Percentiles rank a stretch among this genome's conserved stretches.
These are phyloP conservation scores for Kandelia obovata DNA, from an alignment of 345 rosid genomes.

Conservation along the genomic window DNA sequence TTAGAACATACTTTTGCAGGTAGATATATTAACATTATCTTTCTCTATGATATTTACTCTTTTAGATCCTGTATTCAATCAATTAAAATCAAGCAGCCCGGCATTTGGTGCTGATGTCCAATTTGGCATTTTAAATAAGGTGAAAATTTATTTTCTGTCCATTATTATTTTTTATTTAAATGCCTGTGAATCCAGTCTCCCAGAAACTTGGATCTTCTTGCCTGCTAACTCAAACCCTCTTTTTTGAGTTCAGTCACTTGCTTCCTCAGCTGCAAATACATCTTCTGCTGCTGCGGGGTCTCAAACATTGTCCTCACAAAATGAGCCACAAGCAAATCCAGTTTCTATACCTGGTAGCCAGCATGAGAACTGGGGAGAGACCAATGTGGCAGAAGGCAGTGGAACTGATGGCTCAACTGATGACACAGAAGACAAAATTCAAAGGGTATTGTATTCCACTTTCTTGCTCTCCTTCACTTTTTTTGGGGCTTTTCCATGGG, in stretches of 20 bases:
- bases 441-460: conserved; percentile 45
- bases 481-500: not conserved
- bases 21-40: not conserved
- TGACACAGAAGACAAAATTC: conserved; percentile 81
- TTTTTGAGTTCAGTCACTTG: conserved; percentile 31
- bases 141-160: conserved; percentile 17
- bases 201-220: conserved; percentile 15
- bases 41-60: not conserved
- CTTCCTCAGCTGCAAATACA: conserved; percentile 33
- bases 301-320: conserved; percentile 33
- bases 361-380: conserved; percentile 59
- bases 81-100: conserved; percentile 46
- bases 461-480: not conserved
- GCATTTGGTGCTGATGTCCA: conserved; percentile 41
- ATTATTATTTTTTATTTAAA: conserved; percentile 3
- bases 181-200: conserved; percentile 1
- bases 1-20: too few relatives aligned
- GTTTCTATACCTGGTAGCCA: conserved; percentile 43
- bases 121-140: conserved; percentile 50
- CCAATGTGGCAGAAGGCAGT: conserved; percentile 74
- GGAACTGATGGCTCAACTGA: conserved; percentile 84
- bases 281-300: conserved; percentile 31
- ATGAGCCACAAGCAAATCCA: conserved; percentile 35
- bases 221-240: not conserved
- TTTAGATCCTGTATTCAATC: conserved; percentile 52